Evolutionary conservation across 768 basidiomycete genomes (phyloP).

Genomic region (Pleurotus ostreatus): DNA sequence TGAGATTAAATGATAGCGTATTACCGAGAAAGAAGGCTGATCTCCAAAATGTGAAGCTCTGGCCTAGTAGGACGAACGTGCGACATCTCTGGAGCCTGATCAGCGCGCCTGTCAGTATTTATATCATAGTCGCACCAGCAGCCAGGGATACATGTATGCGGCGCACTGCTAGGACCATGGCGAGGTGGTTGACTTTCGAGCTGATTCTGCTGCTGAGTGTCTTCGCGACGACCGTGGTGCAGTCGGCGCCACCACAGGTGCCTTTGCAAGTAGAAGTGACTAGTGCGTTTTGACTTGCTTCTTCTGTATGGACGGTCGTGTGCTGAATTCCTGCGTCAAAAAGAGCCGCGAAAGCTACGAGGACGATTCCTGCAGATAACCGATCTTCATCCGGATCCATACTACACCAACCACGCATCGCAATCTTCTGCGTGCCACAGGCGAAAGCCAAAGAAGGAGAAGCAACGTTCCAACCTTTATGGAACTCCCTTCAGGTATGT

Average conservation of each 20-base stretch:
- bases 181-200: slow-evolving; percentile 8
- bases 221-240: slow-evolving; percentile 17
- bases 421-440: slow-evolving; percentile 67
- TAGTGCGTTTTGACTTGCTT: slow-evolving; percentile 21
- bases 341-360: slow-evolving; percentile 49
- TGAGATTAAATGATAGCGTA: not conserved
- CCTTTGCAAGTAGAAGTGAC: slow-evolving; percentile 27
- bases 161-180: not conserved
- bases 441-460: slow-evolving; percentile 52
- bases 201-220: slow-evolving; percentile 14
- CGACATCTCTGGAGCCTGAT: not conserved
- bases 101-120: not conserved
- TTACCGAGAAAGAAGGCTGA: not conserved
- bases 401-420: slow-evolving; percentile 50
- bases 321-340: slow-evolving; percentile 10
- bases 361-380: slow-evolving; percentile 81
- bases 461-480: slow-evolving; percentile 51
- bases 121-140: not conserved
- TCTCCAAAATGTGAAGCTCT: slow-evolving; percentile 3
- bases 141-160: not conserved
- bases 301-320: not conserved
- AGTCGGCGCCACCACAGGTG: slow-evolving; percentile 36
- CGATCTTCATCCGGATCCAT: slow-evolving; percentile 65
- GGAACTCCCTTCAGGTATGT: slow-evolving; percentile 68
- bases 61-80: slow-evolving; percentile 5